Evolutionary conservation across 441 rosid species (phyloP), one percentile per base, ranked within the genome.

Genomic region (Rhodomyrtus psidioides): DNA sequence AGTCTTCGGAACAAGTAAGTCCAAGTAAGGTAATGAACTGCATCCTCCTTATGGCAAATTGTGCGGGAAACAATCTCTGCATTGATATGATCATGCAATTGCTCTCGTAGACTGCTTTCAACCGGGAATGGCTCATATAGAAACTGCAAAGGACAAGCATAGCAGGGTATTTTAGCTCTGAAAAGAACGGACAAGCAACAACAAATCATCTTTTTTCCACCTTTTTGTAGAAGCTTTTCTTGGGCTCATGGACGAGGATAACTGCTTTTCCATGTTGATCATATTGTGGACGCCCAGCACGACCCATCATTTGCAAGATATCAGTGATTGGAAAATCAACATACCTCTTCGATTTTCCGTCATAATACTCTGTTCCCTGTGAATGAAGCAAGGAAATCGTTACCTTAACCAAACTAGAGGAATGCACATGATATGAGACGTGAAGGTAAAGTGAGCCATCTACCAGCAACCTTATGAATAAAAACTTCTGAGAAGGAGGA

Each of bases 261-360:
- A 97, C 99, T 74, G 99, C 99, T 93, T 97, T 97, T 87, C 99
- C 99, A 90, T 97, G 97, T 89, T 97, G 99, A 90, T 97, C 99
- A 89, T 92, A 97, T 79, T 97, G 99, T 24, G 99, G 99, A 62
- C 99, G 97, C 59, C 99, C 99, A 39, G 99, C 99, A 91, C 99
- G 99, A 59, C 99, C 99, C 99, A 97, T 97, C 99, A 97, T 97
- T 94, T 97, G 99, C 93, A 97, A 91, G 87, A 97, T 97, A 91
- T 97, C 99, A 34, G 99, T 97, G 91, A 96, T 97, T 9, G 99
- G 99, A 74, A 93, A 96, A 90, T 96, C 99, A n/a, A 95, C 98
- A 89, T 97, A 97, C 94, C 99, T 94, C 92, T 95, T 97, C 87
- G 99, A 82, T 94, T 97, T 97, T 62, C 98, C 99, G 87, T 97